Base-by-base conservation (phyloP, 345 rosid genomes). In the Citrus cavaleriei region DNA sequence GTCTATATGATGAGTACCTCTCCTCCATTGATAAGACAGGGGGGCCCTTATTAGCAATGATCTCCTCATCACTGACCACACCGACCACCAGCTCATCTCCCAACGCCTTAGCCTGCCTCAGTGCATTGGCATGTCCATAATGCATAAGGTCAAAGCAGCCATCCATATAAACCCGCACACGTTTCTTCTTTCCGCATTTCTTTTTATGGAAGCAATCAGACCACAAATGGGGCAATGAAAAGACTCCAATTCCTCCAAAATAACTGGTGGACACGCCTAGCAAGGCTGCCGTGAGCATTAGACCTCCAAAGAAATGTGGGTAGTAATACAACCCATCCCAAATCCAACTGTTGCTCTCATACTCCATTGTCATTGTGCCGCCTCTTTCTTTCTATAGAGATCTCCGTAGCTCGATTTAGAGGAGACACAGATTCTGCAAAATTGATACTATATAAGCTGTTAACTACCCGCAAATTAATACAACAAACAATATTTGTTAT, bases 81-180 rank as follows among this genome's bases (percentile, higher is more conserved):
- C 98, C 98, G 1, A 95, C 98, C 22, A 95, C 95, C 88, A 95
- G 84, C 82, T 93, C 95, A 81, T 92, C 95, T 42, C 98, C 98
- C 80, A 93, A 85, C 76, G 93, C 92, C 86, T 91, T 90, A 14
- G 98, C 98, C 80, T 95, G 98, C 51, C 98, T 84, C 81, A 95
- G 74, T 2, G 98, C 98, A 80, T 95, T 93, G 76, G 95, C 94
- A 78, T 95, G 98, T 13, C 98, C 98, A 66, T 91, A 93, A 89
- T 95, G 98, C 98, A 95, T 95, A 81, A 95, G 92, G 83, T 95
- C 98, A 84, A 95, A 95, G 86, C 98, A 93, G 70, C 98, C 98
- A 74, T 95, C 98, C 98, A 95, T 95, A 91, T 92, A 95, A 69
- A 95, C 98, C 21, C 98, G 93, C 24, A 92, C 79, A 0, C 82